These are phyloP conservation scores for Boletus albobrunnescens DNA, from an alignment of 1,284 basidiomycete species.

Conservation along the genomic window DNA sequence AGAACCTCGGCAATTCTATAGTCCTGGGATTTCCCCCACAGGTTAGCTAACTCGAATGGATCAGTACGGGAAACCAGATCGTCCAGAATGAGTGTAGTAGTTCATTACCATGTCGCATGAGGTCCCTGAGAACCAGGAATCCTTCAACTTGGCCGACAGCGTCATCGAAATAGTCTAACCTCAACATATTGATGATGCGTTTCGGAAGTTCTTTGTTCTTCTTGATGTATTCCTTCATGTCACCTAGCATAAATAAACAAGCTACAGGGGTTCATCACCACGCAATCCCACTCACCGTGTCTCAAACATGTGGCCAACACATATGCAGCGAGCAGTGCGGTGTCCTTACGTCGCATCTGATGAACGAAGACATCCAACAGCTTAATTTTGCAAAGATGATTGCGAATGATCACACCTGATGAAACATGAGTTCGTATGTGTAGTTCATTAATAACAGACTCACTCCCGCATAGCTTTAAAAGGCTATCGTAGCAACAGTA, in stretches of 20 bases:
- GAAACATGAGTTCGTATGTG: conserved; percentile 6
- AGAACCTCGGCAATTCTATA: conserved; percentile 18
- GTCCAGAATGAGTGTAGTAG: no score
- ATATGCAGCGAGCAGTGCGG: conserved; percentile 16
- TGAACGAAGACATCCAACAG: conserved; percentile 8
- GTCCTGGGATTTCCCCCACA: conserved; percentile 14
- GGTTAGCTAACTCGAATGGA: conserved; percentile 9
- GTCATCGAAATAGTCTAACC: conserved; percentile 26
- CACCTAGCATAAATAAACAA: conserved; percentile 10
- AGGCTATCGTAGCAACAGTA: conserved; percentile 22
- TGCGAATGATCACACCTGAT: conserved; percentile 6
- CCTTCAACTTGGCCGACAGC: conserved; percentile 26
- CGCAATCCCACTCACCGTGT: no score
- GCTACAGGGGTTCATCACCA: no score
- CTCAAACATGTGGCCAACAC: conserved; percentile 17
- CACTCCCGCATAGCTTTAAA: conserved; percentile 5
- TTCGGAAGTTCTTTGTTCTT: conserved; percentile 7
- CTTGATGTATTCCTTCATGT: conserved; percentile 15
- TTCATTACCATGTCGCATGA: conserved; percentile 21
- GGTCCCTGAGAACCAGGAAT: conserved; percentile 24
- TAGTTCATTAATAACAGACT: no score
- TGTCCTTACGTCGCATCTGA: conserved; percentile 9
- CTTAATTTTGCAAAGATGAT: background rate
- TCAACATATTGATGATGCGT: conserved; percentile 22
- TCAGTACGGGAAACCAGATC: conserved; percentile 1